phyloP scores from a whole-genome alignment of 306 rosid species.

The Pterocarpus santalinus region DNA sequence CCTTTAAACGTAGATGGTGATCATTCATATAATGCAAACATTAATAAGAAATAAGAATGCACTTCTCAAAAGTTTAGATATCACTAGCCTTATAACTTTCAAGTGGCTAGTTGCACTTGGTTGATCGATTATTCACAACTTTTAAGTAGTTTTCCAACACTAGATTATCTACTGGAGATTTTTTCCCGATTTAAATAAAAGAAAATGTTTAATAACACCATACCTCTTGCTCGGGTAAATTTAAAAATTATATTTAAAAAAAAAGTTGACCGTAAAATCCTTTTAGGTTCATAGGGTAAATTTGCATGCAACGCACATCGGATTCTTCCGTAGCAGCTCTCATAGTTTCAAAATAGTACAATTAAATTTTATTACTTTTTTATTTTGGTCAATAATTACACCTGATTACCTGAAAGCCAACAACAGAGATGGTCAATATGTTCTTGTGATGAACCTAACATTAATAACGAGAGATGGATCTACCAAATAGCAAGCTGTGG shows the following conservation, averaged over 20 bases:
- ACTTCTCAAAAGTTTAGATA: too few relatives aligned
- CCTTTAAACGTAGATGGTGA: too few relatives aligned
- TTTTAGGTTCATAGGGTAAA: not conserved
- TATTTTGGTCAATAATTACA: not conserved
- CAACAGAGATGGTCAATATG: not conserved
- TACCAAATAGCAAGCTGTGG: constrained; percentile 2
- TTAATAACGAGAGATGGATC: not conserved
- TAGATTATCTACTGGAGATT: too few relatives aligned
- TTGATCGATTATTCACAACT: not conserved
- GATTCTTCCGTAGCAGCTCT: constrained; percentile 17
- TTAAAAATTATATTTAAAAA: too few relatives aligned
- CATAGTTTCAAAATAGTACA: not conserved
- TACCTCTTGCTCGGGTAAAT: too few relatives aligned
- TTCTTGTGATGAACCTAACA: not conserved
- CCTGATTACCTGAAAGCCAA: not conserved
- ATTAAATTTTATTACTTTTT: too few relatives aligned
- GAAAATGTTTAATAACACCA: too few relatives aligned
- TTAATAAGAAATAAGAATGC: too few relatives aligned
- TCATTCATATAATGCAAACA: too few relatives aligned
- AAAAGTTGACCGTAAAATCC: too few relatives aligned
- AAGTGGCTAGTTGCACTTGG: not conserved
- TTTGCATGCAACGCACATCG: not conserved
- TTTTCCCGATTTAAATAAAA: too few relatives aligned
- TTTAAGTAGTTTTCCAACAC: not conserved
- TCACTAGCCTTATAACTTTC: too few relatives aligned